phyloP scores from a whole-genome alignment of 1,284 basidiomycete genomes.

The Kalmanozyma brasiliensis region DNA sequence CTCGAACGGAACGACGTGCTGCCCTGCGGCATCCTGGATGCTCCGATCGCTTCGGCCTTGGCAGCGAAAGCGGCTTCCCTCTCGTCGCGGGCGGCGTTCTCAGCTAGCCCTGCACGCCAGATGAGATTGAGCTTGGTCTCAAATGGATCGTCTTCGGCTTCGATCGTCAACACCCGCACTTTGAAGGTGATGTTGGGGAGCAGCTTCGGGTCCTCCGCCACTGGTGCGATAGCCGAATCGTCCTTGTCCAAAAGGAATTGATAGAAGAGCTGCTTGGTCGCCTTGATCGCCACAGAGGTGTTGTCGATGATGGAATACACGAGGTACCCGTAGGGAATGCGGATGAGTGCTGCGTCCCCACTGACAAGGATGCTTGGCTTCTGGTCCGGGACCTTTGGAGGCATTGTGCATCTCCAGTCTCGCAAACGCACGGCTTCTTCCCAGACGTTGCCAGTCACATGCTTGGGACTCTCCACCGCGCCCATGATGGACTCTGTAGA shows the following conservation, averaged over 20 bases:
- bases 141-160: constrained; percentile 88
- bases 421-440: constrained; percentile 80
- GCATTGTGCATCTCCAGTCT: constrained; percentile 71
- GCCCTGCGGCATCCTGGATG: constrained; percentile 67
- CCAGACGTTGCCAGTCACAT: constrained; percentile 72
- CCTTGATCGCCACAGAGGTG: constrained; percentile 69
- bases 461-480: constrained; percentile 69
- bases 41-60: constrained; percentile 73
- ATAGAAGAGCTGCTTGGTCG: constrained; percentile 69
- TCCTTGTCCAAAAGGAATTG: constrained; percentile 67
- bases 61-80: constrained; percentile 83
- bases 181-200: constrained; percentile 73
- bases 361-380: constrained; percentile 69
- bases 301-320: constrained; percentile 72
- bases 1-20: constrained; percentile 49
- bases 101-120: constrained; percentile 80
- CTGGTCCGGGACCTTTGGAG: constrained; percentile 15
- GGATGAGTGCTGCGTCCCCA: constrained; percentile 77
- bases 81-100: constrained; percentile 79
- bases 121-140: constrained; percentile 84
- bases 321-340: constrained; percentile 82
- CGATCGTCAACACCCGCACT: constrained; percentile 75
- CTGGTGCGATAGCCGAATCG: constrained; percentile 59
- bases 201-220: constrained; percentile 62
- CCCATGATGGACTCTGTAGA: constrained; percentile 68